Evolutionary conservation across 179 eudicot genomes (phyloP), one percentile per base, ranked within the genome.

Genomic region (Spinacia oleracea): DNA sequence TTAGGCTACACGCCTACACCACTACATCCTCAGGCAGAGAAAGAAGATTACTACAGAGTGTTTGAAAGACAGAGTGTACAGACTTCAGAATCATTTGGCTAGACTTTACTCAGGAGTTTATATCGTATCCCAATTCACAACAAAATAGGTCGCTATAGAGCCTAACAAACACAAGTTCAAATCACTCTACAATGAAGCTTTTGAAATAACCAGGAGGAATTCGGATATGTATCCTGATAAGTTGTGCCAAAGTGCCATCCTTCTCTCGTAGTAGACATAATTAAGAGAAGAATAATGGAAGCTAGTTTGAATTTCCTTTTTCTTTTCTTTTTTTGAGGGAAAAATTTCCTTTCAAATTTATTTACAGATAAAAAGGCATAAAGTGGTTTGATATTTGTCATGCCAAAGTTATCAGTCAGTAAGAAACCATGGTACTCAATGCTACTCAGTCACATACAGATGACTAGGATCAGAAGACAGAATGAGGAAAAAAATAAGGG

Each of bases 1-100:
- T 67, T 11, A 2, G 16, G 48, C 48, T 20, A 21, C n/a, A n/a
- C n/a, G n/a, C n/a, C n/a, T n/a, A n/a, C n/a, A n/a, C n/a, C n/a
- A n/a, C n/a, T n/a, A n/a, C 27, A 40, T 3, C 12, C 48, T n/a
- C 71, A 2, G 27, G 46, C 34, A 59, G 27, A 62, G 40, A 65
- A 12, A 35, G 12, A 65, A 35, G 9, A 21, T 65, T 35, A 35
- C 21, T 21, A 10, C 29, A 16, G 31, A 59, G 15, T 65, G 35
- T 65, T 20, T 31, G 45, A 67, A 35, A 38, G 71, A 67, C 29
- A n/a, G 14, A 40, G 14, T 8, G 14, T 20, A n/a, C 71, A 67
- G 71, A 67, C 14, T 67, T 40, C 48, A 67, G 48, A 38, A 67
- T 67, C 48, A 9, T 67, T 67, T 67, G 23, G 31, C 27, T 67